Percentiles rank a stretch among this genome's conserved stretches.
Evolutionary conservation across 495 filamentous ascomycete genomes (phyloP).

Genomic region (Aspergillus bridgeri): DNA sequence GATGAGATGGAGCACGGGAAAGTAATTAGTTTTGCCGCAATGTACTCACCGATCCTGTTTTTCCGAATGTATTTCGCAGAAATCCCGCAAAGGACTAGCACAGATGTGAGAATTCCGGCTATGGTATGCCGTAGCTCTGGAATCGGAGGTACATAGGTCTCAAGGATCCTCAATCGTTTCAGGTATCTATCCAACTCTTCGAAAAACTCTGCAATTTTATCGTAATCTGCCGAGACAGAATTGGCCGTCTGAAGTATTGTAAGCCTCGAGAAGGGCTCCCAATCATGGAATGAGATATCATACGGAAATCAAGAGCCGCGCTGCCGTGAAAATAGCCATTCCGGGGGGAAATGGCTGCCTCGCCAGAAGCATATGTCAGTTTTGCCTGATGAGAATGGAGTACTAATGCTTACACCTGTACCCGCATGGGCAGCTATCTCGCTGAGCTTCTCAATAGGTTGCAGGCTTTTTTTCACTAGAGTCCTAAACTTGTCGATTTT

Average conservation of each 20-base stretch:
- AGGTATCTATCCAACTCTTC: not conserved
- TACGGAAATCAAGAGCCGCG: not conserved
- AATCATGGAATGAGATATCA: not conserved
- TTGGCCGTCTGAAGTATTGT: not conserved
- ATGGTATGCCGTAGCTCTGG: not conserved
- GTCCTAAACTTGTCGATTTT: not conserved
- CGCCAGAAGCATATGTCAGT: not conserved
- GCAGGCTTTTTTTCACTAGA: not conserved
- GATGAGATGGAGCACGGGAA: not conserved
- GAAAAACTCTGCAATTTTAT: not conserved
- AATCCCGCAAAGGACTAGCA: not conserved
- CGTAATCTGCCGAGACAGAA: constrained; percentile 1
- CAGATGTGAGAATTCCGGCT: not conserved
- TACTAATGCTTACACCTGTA: not conserved
- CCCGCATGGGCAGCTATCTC: not conserved
- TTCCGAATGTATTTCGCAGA: constrained; percentile 1
- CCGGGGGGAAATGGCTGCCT: not conserved
- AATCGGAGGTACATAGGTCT: not conserved
- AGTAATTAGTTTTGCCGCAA: not conserved
- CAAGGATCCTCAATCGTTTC: not conserved
- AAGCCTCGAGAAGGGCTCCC: not conserved
- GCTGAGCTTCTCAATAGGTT: constrained; percentile 3
- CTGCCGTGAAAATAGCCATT: constrained; percentile 1
- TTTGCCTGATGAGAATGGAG: not conserved
- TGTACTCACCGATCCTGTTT: constrained; percentile 2